A percentile compares a stretch with the other conserved stretches of the same genome.
Evolutionary conservation across 352 stramenopile species (phyloP).

Genomic region (Nothophytophthora sp.): DNA sequence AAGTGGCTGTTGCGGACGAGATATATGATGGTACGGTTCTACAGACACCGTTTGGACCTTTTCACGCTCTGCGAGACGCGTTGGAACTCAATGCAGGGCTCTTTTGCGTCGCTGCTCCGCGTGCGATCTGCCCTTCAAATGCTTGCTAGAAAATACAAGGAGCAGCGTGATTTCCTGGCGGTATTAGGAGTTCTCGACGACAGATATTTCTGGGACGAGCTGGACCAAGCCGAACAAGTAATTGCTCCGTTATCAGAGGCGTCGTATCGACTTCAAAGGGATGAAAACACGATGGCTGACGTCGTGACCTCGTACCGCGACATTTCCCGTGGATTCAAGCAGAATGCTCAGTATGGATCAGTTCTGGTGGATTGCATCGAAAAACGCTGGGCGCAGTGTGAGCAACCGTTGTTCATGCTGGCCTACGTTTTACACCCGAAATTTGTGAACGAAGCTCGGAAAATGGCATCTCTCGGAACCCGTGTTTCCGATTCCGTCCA

Average conservation of each 20-base stretch:
- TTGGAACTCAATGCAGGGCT: slow-evolving; percentile 8
- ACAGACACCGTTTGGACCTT: neutral
- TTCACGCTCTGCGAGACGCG: slow-evolving; percentile 2
- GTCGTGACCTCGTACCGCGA: neutral
- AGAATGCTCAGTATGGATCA: neutral
- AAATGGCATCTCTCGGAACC: too few species aligned
- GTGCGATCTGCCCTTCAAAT: neutral
- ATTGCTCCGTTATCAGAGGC: neutral
- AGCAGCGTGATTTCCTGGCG: neutral
- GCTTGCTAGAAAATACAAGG: neutral
- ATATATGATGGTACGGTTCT: neutral
- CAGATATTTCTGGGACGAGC: neutral
- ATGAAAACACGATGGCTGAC: neutral
- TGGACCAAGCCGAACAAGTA: neutral
- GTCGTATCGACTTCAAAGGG: neutral
- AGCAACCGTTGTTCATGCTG: neutral
- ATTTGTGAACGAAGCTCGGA: too few species aligned
- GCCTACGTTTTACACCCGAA: neutral
- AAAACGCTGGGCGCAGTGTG: neutral
- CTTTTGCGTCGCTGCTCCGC: slow-evolving; percentile 6
- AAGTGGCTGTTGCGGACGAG: neutral
- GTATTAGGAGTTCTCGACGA: neutral
- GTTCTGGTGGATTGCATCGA: neutral
- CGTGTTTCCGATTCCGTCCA: neutral
- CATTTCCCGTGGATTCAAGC: neutral